Evolutionary conservation across 495 filamentous ascomycete species (phyloP).

Genomic region (Penicillium diatomitis): DNA sequence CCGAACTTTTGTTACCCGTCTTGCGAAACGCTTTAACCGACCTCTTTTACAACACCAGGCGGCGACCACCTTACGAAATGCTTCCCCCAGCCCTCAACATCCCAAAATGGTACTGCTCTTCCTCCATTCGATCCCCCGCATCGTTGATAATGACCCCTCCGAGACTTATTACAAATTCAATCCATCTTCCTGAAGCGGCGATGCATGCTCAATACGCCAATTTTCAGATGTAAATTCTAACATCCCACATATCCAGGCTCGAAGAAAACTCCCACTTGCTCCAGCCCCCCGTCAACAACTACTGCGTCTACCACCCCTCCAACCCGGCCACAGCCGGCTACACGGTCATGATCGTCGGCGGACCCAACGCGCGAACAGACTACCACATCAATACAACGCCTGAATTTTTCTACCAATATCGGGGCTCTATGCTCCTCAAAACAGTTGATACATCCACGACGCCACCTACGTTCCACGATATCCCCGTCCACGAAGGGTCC

Average conservation of each 20-base stretch:
- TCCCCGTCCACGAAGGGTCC: constrained; percentile 84
- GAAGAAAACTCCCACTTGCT: constrained; percentile 86
- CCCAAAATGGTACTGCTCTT: constrained; percentile 63
- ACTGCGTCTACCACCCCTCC: constrained; percentile 76
- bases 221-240: background rate
- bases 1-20: background rate
- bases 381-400: constrained; percentile 97
- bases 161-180: background rate
- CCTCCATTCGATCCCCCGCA: background rate
- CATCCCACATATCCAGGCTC: constrained; percentile 50
- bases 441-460: constrained; percentile 59
- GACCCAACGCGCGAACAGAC: constrained; percentile 91
- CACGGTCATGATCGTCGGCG: constrained; percentile 75
- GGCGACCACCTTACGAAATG: constrained; percentile 14
- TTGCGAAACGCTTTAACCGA: too few relatives aligned
- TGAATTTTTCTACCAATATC: constrained; percentile 97
- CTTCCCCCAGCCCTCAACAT: constrained; percentile 54
- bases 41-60: too few relatives aligned
- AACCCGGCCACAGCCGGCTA: constrained; percentile 34
- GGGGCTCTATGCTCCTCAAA: constrained; percentile 86
- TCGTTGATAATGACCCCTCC: constrained; percentile 11
- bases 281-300: constrained; percentile 94
- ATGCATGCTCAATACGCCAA: background rate
- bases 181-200: constrained; percentile 6
- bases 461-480: constrained; percentile 59